Evolutionary conservation across 2,329 filamentous ascomycete genomes (phyloP), one percentile per base, ranked within the genome.

Genomic region (Trichoderma sp.): DNA sequence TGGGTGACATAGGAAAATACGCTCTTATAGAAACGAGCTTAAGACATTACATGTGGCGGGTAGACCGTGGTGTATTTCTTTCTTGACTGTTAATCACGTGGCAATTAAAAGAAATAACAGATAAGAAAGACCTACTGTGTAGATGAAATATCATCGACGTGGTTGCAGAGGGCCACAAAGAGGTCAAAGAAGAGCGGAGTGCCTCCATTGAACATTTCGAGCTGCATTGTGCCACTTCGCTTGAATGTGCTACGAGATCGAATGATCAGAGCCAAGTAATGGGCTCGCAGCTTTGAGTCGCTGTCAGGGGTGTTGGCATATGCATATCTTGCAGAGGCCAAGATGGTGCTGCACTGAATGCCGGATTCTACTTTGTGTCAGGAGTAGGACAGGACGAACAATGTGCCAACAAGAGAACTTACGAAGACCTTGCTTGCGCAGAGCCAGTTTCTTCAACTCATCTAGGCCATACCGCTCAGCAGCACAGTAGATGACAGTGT

Each of bases 211-310:
- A 92, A 92, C 94, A 98, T 97, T 84, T 97, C 94, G 76, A 93
- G 89, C 83, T 97, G 95, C 94, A 97, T 97, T 4, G 94, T 97
- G 70, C 94, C 94, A 82, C 94, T 97, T 70, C 93, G 88, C 86
- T 97, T 97, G 83, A 98, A 97, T 2, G 93, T 97, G 79, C 89
- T 88, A 75, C 95, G 89, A 77, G 92, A 93, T 75, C 94, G 91
- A 79, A 97, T 97, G 82, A 97, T 97, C 79, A 97, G 89, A 21
- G 95, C 94, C 47, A 97, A 90, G 77, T 97, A 98, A 82, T 97
- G 94, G 28, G 94, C 94, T 72, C 95, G 89, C 69, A 97, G 87
- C 82, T 95, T 95, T n/a, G 93, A 95, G 84, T 97, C 95, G 26
- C 87, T 93, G 79, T 97, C 93, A 3, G 94, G 93, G 0, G 95